Percentiles rank a stretch among this genome's conserved stretches.
Conservation (phyloP, 345 rosid genomes). For the thale cress (Arabidopsis thaliana) region DNA sequence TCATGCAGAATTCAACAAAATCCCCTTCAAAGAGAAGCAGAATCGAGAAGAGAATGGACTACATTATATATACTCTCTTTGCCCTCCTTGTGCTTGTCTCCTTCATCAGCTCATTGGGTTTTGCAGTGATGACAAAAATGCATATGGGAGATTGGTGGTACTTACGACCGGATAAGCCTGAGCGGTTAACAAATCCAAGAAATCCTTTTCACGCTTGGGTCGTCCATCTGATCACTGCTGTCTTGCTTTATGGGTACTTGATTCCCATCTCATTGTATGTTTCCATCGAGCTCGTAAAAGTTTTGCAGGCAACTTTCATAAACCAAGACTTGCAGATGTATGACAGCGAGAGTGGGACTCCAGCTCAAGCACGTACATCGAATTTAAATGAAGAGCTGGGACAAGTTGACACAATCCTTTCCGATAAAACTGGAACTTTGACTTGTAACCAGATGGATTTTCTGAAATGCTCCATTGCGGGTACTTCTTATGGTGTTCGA, state of each 20-base stretch:
- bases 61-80: constrained; percentile 67
- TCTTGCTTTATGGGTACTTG: constrained; percentile 71
- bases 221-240: constrained; percentile 59
- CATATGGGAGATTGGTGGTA: constrained; percentile 72
- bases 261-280: constrained; percentile 83
- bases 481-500: constrained; percentile 63
- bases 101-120: constrained; percentile 56
- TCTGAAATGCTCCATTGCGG: constrained; percentile 79
- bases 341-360: constrained; percentile 59
- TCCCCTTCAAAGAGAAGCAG: constrained; percentile 76
- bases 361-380: constrained; percentile 73
- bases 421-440: constrained; percentile 86
- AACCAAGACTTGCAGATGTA: constrained; percentile 67
- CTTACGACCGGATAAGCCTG: constrained; percentile 49
- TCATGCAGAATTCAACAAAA: constrained; percentile 60
- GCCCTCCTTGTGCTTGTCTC: constrained; percentile 59
- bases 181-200: constrained; percentile 52
- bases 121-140: constrained; percentile 44
- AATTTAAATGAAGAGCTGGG: constrained; percentile 83
- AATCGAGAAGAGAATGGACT: constrained; percentile 74
- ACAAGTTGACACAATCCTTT: constrained; percentile 74
- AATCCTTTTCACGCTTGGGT: constrained; percentile 51
- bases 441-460: constrained; percentile 89
- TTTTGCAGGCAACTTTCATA: constrained; percentile 69
- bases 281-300: constrained; percentile 76